Percentiles rank a stretch among this genome's conserved stretches.
phyloP scores from a whole-genome alignment of 108 stramenopile species.

The Nitzschia sp. region DNA sequence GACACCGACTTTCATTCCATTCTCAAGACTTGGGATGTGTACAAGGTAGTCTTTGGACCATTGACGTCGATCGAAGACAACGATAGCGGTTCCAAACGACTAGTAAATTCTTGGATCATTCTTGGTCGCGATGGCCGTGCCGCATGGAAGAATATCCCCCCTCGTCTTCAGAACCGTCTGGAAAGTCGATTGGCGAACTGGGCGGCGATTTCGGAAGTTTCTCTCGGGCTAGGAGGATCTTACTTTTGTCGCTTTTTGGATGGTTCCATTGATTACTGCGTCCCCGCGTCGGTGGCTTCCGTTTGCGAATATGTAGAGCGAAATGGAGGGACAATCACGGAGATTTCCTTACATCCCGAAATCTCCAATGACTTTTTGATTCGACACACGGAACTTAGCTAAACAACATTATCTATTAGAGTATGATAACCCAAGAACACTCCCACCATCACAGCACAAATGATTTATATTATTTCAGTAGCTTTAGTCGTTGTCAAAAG shows the following conservation, averaged over 20 bases:
- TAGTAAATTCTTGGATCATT: slow-evolving; percentile 64
- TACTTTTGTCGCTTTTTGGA: slow-evolving; percentile 81
- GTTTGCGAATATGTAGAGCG: slow-evolving; percentile 57
- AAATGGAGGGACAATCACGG: slow-evolving; percentile 46
- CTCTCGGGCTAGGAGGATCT: slow-evolving; percentile 66
- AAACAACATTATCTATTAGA: too few relatives aligned
- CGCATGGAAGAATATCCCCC: slow-evolving; percentile 78
- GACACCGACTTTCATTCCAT: slow-evolving; percentile 57
- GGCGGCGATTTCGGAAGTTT: slow-evolving; percentile 70
- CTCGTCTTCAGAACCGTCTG: slow-evolving; percentile 55
- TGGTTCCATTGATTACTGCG: slow-evolving; percentile 69
- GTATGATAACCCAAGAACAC: too few relatives aligned
- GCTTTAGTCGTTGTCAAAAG: too few relatives aligned
- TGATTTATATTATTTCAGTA: too few relatives aligned
- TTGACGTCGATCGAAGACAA: slow-evolving; percentile 9
- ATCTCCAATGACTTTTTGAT: slow-evolving; percentile 55
- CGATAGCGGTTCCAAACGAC: neutral
- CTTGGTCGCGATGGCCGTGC: slow-evolving; percentile 65
- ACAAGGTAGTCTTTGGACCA: slow-evolving; percentile 74
- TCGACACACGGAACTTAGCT: slow-evolving; percentile 48
- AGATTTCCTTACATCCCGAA: slow-evolving; percentile 49
- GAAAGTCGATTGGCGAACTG: slow-evolving; percentile 32
- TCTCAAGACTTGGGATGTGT: slow-evolving; percentile 58
- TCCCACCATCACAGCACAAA: too few relatives aligned
- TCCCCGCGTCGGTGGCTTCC: slow-evolving; percentile 57